phyloP scores from a whole-genome alignment of 768 basidiomycete species.

The Leccinum broughii region DNA sequence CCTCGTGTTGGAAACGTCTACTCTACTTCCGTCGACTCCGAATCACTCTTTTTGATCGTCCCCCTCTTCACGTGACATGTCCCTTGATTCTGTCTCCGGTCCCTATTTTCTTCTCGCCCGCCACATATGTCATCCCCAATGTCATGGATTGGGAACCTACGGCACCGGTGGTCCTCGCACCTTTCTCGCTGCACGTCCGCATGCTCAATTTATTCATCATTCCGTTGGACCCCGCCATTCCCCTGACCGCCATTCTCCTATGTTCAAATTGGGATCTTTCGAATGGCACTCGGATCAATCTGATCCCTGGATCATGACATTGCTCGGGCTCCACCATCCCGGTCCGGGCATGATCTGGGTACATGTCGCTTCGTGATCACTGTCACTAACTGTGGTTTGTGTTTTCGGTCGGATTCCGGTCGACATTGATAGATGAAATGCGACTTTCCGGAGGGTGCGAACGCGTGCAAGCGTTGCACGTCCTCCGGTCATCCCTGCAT shows the following conservation, averaged over 20 bases:
- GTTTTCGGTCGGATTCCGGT: conserved; percentile 13
- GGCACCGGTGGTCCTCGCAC: conserved; percentile 4
- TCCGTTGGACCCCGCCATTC: conserved; percentile 2
- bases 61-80: conserved; percentile 2
- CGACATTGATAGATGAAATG: conserved; percentile 71
- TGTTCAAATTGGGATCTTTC: conserved; percentile 14
- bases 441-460: conserved; percentile 69
- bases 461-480: conserved; percentile 79
- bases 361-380: neutral
- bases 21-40: conserved; percentile 8
- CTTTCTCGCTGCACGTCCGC: neutral
- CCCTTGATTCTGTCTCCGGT: neutral
- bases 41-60: neutral
- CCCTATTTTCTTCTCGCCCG: conserved; percentile 1
- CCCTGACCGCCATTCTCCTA: conserved; percentile 6
- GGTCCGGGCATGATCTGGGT: neutral
- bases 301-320: conserved; percentile 10
- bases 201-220: conserved; percentile 6
- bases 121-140: neutral
- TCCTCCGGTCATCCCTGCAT: conserved; percentile 73
- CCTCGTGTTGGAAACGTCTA: conserved; percentile 23
- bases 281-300: conserved; percentile 9
- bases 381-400: conserved; percentile 15
- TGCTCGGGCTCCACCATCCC: conserved; percentile 4
- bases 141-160: conserved; percentile 19